Evolutionary conservation across 1,284 basidiomycete species (phyloP).

Genomic region (Puccinia polysora): DNA sequence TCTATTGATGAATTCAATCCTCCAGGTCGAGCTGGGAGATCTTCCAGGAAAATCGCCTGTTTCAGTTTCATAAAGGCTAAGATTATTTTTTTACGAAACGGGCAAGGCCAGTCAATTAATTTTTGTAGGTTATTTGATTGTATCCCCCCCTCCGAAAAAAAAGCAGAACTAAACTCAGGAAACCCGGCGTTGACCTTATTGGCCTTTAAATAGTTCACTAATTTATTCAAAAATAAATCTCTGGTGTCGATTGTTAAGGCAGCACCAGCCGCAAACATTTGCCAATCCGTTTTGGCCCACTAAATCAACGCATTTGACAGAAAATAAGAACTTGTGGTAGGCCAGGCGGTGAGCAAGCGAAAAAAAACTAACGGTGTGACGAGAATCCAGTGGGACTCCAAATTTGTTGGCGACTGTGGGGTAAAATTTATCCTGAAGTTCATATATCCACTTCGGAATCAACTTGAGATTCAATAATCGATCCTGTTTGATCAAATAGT

Average conservation of each 20-base stretch:
- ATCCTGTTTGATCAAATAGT: conserved; percentile 50
- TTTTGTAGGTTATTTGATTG: not conserved
- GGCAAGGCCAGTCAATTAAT: not conserved
- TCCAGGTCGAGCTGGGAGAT: conserved; percentile 47
- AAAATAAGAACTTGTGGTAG: too few relatives aligned
- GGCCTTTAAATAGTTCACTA: conserved; percentile 50
- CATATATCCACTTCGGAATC: conserved; percentile 51
- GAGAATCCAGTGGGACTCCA: conserved; percentile 52
- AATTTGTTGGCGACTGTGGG: conserved; percentile 48
- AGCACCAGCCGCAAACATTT: conserved; percentile 52
- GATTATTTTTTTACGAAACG: not conserved
- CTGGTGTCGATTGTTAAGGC: conserved; percentile 47
- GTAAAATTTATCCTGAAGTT: conserved; percentile 52
- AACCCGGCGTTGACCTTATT: conserved; percentile 52
- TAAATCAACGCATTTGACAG: too few relatives aligned
- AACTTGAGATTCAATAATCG: conserved; percentile 52
- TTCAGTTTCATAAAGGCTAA: conserved; percentile 47
- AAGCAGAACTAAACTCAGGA: conserved; percentile 51
- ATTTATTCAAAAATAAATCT: conserved; percentile 50
- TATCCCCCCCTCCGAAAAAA: conserved; percentile 30
- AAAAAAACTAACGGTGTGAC: conserved; percentile 52
- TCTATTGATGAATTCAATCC: conserved; percentile 52
- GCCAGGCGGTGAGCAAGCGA: too few relatives aligned
- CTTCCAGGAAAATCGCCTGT: conserved; percentile 46
- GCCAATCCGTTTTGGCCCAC: conserved; percentile 51